phyloP scores from a whole-genome alignment of 129 eudicot genomes.

The Chrysanthemum seticuspe region DNA sequence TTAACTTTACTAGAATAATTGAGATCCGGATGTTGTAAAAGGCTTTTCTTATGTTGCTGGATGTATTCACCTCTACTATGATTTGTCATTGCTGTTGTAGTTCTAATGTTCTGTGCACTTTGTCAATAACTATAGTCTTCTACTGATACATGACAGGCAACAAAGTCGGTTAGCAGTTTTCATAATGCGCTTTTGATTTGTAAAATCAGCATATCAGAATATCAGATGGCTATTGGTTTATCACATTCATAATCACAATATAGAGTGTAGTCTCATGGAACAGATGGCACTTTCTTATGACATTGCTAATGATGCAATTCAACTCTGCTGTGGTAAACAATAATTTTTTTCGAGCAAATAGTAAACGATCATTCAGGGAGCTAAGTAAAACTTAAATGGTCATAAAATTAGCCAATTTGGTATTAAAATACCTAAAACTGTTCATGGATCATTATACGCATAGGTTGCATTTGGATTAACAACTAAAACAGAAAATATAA shows the following conservation, averaged over 20 bases:
- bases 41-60: neutral
- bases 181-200: no score
- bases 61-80: neutral
- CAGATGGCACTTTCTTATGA: no score
- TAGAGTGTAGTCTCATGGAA: no score
- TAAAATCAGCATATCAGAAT: no score
- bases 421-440: neutral
- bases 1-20: constrained; percentile 6
- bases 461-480: constrained; percentile 20
- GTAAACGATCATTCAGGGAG: neutral
- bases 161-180: no score
- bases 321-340: neutral
- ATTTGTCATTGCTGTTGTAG: neutral
- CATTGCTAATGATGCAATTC: neutral
- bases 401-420: neutral
- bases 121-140: no score
- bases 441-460: constrained; percentile 3
- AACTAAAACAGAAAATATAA: constrained; percentile 12
- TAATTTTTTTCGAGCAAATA: no score
- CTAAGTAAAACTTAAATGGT: no score
- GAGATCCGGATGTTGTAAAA: constrained; percentile 18
- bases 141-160: no score
- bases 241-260: no score
- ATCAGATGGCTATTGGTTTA: no score
- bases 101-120: no score